Evolutionary conservation across 2,329 filamentous ascomycete genomes (phyloP).

Genomic region (Cercospora sesami): DNA sequence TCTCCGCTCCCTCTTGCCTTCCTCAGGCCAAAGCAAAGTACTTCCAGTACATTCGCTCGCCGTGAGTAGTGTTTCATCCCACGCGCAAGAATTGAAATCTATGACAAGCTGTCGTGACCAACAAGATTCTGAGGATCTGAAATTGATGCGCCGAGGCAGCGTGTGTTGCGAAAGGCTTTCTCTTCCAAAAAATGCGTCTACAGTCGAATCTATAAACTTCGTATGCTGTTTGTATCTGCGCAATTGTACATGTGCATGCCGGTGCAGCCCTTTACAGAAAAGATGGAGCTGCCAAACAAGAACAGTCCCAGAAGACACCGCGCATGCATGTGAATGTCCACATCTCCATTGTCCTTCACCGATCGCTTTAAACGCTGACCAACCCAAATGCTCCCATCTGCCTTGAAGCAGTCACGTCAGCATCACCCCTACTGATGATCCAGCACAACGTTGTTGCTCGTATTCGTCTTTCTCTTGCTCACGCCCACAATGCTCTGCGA

Average conservation of each 20-base stretch:
- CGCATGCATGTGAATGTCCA: not conserved
- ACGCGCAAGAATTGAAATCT: not conserved
- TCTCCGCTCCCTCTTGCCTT: not conserved
- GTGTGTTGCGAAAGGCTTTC: not conserved
- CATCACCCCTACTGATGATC: conserved; percentile 28
- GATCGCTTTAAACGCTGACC: not conserved
- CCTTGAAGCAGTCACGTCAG: not conserved
- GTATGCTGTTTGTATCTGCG: not conserved
- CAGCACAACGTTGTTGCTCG: conserved; percentile 36
- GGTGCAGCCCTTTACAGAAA: not conserved
- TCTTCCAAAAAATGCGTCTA: not conserved
- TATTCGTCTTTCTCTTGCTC: conserved; percentile 37
- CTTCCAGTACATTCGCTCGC: not conserved
- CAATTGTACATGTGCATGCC: not conserved
- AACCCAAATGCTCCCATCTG: not conserved
- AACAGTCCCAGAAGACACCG: not conserved
- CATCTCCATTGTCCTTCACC: not conserved
- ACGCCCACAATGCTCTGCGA: conserved; percentile 26
- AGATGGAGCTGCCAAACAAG: not conserved
- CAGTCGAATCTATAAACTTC: not conserved
- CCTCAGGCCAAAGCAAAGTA: not conserved
- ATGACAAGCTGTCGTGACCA: not conserved
- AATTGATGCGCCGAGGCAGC: not conserved
- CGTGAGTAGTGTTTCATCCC: not conserved
- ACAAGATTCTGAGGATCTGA: not conserved